Percentiles rank a stretch among this genome's conserved stretches.
phyloP scores from a whole-genome alignment of 345 rosid genomes.

The Cardamine occulta region DNA sequence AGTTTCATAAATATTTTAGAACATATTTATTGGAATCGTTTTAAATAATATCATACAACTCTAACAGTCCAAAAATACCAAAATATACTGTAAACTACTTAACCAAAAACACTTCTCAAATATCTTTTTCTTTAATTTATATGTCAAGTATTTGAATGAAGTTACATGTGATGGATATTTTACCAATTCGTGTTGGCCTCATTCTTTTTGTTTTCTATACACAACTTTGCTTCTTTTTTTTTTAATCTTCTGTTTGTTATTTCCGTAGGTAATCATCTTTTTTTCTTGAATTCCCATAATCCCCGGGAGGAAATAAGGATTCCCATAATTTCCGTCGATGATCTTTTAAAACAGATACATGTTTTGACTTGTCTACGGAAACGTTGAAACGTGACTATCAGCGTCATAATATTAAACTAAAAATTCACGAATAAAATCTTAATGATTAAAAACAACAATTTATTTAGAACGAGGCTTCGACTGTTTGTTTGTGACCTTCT shows the following conservation, averaged over 20 bases:
- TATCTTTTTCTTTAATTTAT: too few relatives aligned
- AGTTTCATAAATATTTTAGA: too few relatives aligned
- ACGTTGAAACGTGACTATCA: constrained; percentile 13
- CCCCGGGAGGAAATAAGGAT: constrained; percentile 1
- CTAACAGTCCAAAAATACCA: background rate
- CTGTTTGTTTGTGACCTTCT: background rate
- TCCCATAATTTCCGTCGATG: constrained; percentile 7
- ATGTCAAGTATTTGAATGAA: too few relatives aligned
- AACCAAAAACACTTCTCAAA: too few relatives aligned
- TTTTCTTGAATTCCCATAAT: background rate
- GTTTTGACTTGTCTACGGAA: constrained; percentile 7
- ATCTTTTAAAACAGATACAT: background rate
- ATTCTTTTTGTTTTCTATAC: too few relatives aligned
- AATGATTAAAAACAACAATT: background rate
- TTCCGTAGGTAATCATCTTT: background rate
- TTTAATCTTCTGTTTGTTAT: background rate
- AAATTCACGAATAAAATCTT: background rate
- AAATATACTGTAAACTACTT: too few relatives aligned
- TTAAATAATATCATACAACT: background rate
- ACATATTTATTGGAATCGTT: too few relatives aligned
- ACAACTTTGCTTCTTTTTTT: too few relatives aligned
- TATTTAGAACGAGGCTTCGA: background rate
- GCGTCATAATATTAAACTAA: background rate
- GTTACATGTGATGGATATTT: too few relatives aligned
- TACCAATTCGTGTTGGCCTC: too few relatives aligned